Percentiles rank a stretch among this genome's conserved stretches.
Conservation (phyloP, 257 asterid species). For the Gynochthodes officinalis region DNA sequence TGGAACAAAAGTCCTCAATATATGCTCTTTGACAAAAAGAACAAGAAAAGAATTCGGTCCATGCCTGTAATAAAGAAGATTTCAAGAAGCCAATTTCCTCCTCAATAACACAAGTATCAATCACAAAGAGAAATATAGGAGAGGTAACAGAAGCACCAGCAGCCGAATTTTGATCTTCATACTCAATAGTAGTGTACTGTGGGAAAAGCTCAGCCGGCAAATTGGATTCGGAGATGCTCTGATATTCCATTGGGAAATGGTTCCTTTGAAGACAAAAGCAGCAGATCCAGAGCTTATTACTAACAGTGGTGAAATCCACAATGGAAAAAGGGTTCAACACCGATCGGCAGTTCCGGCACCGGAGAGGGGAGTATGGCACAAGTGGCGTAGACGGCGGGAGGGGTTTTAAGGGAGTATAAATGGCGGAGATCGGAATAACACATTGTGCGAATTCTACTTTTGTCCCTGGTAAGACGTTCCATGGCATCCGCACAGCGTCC, state of each 20-base stretch:
- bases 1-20: neutral
- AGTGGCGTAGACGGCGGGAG: conserved; percentile 64
- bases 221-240: conserved; percentile 74
- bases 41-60: neutral
- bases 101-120: conserved; percentile 88
- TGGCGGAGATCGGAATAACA: conserved; percentile 86
- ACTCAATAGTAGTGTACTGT: conserved; percentile 85
- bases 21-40: neutral
- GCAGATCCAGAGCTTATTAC: conserved; percentile 91
- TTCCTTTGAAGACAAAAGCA: conserved; percentile 84
- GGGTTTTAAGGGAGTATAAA: conserved; percentile 85
- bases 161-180: conserved; percentile 41
- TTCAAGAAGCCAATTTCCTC: conserved; percentile 86
- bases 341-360: conserved; percentile 95
- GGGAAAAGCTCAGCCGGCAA: conserved; percentile 96
- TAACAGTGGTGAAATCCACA: conserved; percentile 76
- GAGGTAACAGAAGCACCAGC: conserved; percentile 33
- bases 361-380: conserved; percentile 82
- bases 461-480: conserved; percentile 98
- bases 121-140: conserved; percentile 69
- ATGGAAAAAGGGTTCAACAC: conserved; percentile 85
- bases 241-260: conserved; percentile 84
- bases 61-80: conserved; percentile 79
- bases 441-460: conserved; percentile 83
- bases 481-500: conserved; percentile 94